Evolutionary conservation across 139 green algal genomes (phyloP).

Genomic region (Chlamydomonas schloesseri): DNA sequence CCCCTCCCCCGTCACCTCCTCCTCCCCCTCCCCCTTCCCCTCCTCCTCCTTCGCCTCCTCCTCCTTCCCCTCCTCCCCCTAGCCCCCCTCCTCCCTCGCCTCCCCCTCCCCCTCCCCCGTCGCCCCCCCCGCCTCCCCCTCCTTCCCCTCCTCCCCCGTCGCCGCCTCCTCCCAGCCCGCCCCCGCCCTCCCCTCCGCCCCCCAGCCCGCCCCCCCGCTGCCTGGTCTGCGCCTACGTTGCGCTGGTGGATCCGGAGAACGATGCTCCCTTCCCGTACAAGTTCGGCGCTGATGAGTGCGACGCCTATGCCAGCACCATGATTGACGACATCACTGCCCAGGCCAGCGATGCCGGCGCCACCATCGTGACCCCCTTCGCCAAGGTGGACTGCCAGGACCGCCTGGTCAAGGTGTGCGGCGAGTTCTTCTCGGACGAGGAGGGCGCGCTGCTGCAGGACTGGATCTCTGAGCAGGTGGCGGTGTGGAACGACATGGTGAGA

Average conservation of each 20-base stretch:
- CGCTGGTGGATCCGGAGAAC: background rate
- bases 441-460: background rate
- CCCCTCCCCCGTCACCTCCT: background rate
- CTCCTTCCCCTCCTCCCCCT: too few species aligned
- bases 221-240: background rate
- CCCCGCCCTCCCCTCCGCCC: too few species aligned
- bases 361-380: background rate
- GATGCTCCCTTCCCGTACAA: background rate
- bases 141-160: too few species aligned
- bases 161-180: background rate
- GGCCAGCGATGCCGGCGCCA: background rate
- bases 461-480: background rate
- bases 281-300: background rate
- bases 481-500: background rate
- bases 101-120: too few species aligned
- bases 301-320: background rate
- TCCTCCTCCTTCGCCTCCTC: background rate
- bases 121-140: too few species aligned
- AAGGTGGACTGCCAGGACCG: background rate
- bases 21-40: background rate
- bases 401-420: background rate
- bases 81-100: too few species aligned
- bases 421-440: constrained; percentile 6
- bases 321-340: background rate
- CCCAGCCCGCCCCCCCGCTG: too few species aligned